These are phyloP conservation scores for Corymbia maculata DNA, from an alignment of 345 rosid genomes.

Conservation along the genomic window DNA sequence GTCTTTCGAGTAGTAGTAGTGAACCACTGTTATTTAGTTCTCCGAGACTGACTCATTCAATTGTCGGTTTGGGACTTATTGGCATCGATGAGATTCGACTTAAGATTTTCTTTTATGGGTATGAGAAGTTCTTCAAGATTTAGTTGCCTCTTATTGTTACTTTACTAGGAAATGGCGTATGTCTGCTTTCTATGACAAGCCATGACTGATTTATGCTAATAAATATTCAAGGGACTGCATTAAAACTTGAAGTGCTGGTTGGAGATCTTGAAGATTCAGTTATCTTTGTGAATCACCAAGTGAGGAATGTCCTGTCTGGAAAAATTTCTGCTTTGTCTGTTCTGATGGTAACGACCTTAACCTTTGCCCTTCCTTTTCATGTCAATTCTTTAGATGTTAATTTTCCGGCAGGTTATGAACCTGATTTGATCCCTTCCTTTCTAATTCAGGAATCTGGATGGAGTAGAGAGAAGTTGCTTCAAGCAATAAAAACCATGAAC, in stretches of 20 bases:
- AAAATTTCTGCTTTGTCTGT: conserved; percentile 16
- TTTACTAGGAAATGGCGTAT: not conserved
- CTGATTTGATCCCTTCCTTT: not conserved
- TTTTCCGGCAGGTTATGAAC: not conserved
- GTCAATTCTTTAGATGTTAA: not conserved
- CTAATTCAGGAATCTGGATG: conserved; percentile 34
- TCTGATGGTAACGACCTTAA: conserved; percentile 10
- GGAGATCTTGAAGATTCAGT: conserved; percentile 85
- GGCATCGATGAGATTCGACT: not conserved
- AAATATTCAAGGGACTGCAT: conserved; percentile 37
- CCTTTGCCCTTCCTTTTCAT: not conserved
- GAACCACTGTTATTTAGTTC: not conserved
- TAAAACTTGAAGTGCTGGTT: conserved; percentile 61
- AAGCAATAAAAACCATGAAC: conserved; percentile 40
- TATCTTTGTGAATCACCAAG: conserved; percentile 17
- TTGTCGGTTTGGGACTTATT: not conserved
- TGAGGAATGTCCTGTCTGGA: conserved; percentile 26
- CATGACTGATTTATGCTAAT: not conserved
- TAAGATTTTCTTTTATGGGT: not conserved
- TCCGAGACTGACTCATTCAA: not conserved
- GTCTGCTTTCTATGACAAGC: not conserved
- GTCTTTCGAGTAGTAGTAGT: not conserved
- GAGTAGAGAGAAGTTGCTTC: conserved; percentile 37
- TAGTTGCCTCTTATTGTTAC: not conserved
- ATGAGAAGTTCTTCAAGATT: not conserved